Base-by-base conservation (phyloP, 805 yeast genomes). In the Blastobotrys peoriensis region DNA sequence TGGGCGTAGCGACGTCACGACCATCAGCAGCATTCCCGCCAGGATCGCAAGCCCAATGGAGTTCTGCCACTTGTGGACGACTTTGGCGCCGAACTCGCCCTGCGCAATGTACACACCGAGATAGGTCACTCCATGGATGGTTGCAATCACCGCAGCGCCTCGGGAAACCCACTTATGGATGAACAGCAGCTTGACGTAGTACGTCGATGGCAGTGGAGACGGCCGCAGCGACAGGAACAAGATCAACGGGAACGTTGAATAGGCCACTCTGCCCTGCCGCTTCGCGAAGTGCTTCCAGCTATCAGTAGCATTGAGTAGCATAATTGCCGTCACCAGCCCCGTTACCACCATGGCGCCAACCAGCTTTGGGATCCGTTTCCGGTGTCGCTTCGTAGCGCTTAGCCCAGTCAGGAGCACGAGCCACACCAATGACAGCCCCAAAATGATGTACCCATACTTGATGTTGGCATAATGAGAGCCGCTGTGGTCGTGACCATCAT, bases 111-210 rank as follows among this genome's bases (percentile, higher is more conserved):
- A 83, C 41, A 72, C 75, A 83, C 83, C 40, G 46, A 68, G 66
- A 38, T 72, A 70, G 5, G 73, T 45, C 0, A 72, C 47, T 0
- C 88, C 78, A 60, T 91, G 98, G 6, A 77, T 42, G 0, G 75
- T 49, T 2, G 87, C 74, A 57, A 83, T 81, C 4, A 85, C 20
- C 0, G 87, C 83, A 9, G 86, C 77, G 2, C 84, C 65, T 44
- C 98, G 69, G 2, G 95, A 81, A 4, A 91, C 67, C 96, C 97
- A 91, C 62, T 88, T 89, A 66, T 91, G 98, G 27, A 88, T 69
- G 0, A 93, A 89, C 5, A 91, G 57, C 21, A 88, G 63, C 5
- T 81, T 65, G 44, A 91, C 62, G 60, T 91, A 91, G 19, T 86
- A 65, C 0, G 84, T 78, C 38, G 76, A 71, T 0, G 96, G 96